Percentiles rank a stretch among this genome's conserved stretches.
These are phyloP conservation scores for Sphaerulina populicola DNA, from an alignment of 2,329 filamentous ascomycete species.

Conservation along the genomic window DNA sequence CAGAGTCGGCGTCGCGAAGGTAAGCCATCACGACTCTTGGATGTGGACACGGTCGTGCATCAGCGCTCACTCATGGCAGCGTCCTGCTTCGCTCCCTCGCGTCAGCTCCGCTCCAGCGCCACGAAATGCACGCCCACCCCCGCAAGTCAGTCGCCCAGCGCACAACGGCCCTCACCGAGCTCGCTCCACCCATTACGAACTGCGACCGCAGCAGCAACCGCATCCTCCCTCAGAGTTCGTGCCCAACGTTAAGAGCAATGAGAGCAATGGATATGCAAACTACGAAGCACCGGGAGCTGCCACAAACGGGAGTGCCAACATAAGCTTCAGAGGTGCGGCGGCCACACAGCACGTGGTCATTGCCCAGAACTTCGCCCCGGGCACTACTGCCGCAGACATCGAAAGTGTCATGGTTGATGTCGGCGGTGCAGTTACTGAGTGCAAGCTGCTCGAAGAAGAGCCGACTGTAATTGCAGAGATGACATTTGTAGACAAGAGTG, in stretches of 20 bases:
- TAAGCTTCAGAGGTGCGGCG: conserved; percentile 60
- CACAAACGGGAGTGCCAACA: conserved; percentile 38
- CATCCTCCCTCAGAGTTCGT: conserved; percentile 32
- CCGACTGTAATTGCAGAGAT: conserved; percentile 73
- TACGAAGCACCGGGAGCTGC: conserved; percentile 20
- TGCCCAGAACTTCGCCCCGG: conserved; percentile 73
- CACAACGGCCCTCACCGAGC: conserved; percentile 32
- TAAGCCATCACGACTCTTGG: conserved; percentile 28
- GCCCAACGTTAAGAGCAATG: conserved; percentile 25
- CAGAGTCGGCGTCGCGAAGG: conserved; percentile 66
- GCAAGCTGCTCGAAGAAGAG: conserved; percentile 55
- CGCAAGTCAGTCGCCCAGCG: conserved; percentile 13
- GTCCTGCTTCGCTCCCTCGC: conserved; percentile 27
- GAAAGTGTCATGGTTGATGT: conserved; percentile 62
- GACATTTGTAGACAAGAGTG: conserved; percentile 61
- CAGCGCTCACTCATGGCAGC: conserved; percentile 13
- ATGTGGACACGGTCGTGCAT: background rate
- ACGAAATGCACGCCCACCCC: conserved; percentile 17
- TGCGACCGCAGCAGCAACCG: conserved; percentile 1
- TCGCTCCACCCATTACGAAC: conserved; percentile 33
- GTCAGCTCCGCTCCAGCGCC: conserved; percentile 18
- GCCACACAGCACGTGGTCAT: conserved; percentile 62
- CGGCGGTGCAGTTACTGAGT: conserved; percentile 58
- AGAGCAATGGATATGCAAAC: conserved; percentile 28
- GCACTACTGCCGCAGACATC: conserved; percentile 73